Evolutionary conservation across 75 land plant genomes (phyloP), one percentile per base, ranked within the genome.

Genomic region (Cunninghamia lanceolata): DNA sequence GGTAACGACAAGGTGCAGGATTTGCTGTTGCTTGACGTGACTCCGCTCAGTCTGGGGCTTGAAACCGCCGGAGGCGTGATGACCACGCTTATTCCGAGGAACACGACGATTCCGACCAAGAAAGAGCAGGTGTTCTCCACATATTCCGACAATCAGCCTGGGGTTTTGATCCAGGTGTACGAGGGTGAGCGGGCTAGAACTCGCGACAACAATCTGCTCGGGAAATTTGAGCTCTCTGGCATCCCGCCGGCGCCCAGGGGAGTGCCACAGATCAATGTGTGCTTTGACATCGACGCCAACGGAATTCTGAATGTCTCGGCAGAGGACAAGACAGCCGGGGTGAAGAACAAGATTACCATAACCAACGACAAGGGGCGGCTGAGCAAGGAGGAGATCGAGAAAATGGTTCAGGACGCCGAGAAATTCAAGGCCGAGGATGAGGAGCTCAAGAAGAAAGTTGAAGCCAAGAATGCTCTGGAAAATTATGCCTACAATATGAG

Each of bases 361-460:
- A 90, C 93, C 17, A 93, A 93, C 40, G 91, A 91, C 86, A 93
- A 93, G 86, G 93, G 94, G 17, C 85, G 95, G 74, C 53, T 92
- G 88, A 92, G 95, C 87, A 94, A 92, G 89, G 94, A 93, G 21
- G 94, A 93, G 56, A 93, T 93, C 25, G 92, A 91, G 83, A 90
- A 85, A 83, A 86, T 93, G 93, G 94, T 93, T 1, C 84, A 89
- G 76, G 94, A 93, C 10, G 94, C 94, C 3, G 94, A 94, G 90
- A 88, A 87, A 88, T 94, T 88, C 90, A 94, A 92, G 88, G 3
- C 88, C 1, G 94, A 94, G 89, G 94, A 94, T 71, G 95, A 91
- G 80, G 91, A 91, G 86, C 85, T 87, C 34, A 92, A 89, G 87
- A 93, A 88, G 89, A 91, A 91, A 88, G 90, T 90, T 9, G 93